Percentiles rank a stretch among this genome's conserved stretches.
These are phyloP conservation scores for Scalesia atractyloides DNA, from an alignment of 129 eudicot genomes.

Conservation along the genomic window DNA sequence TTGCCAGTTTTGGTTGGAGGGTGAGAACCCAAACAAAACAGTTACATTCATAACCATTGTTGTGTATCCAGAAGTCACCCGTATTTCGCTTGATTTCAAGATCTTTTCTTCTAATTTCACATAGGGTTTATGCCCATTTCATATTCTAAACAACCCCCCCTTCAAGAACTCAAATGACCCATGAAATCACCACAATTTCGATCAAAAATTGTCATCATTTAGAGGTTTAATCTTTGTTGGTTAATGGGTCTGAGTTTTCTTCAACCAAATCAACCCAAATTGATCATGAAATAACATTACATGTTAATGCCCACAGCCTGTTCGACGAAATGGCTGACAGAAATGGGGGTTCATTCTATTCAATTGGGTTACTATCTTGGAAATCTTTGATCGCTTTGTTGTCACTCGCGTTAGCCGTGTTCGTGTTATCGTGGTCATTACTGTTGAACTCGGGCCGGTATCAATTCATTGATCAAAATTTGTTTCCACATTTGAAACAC, in stretches of 20 bases:
- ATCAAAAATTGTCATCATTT: background rate
- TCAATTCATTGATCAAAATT: constrained; percentile 41
- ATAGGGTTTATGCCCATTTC: constrained; percentile 17
- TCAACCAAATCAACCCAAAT: background rate
- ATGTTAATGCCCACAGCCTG: constrained; percentile 18
- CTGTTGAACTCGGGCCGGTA: constrained; percentile 51
- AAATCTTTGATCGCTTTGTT: constrained; percentile 60
- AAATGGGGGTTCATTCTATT: constrained; percentile 31
- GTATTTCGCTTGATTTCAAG: constrained; percentile 30
- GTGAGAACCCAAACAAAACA: constrained; percentile 9
- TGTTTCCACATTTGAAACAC: constrained; percentile 50
- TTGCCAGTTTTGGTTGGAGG: constrained; percentile 27
- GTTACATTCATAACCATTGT: constrained; percentile 7
- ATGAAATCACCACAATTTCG: background rate
- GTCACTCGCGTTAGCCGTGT: constrained; percentile 44
- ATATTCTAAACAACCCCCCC: background rate
- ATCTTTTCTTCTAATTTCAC: constrained; percentile 15
- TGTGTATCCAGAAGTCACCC: constrained; percentile 14
- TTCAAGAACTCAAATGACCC: constrained; percentile 10
- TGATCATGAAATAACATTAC: constrained; percentile 8
- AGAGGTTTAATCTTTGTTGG: constrained; percentile 5
- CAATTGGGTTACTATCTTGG: constrained; percentile 42
- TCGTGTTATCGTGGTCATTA: constrained; percentile 62
- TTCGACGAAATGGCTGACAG: constrained; percentile 47
- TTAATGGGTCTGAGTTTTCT: background rate